Evolutionary conservation across 208 protist genomes (phyloP), one percentile per base, ranked within the genome.

Genomic region (Acanthamoeba castellanii): DNA sequence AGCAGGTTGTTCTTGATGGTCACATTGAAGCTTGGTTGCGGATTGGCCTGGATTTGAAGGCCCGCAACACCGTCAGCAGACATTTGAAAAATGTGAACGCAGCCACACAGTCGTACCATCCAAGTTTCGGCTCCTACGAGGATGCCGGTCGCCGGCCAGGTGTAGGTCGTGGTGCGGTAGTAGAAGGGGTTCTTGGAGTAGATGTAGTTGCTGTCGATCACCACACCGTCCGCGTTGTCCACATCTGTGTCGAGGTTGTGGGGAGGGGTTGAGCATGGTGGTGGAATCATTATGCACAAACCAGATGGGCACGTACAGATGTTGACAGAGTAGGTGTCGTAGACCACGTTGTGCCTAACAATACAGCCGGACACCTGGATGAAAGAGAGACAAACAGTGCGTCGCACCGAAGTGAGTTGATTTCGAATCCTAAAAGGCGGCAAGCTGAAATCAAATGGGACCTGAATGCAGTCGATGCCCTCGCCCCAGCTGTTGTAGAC

Each of bases 1-100:
- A 81, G 72, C 34, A 81, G 42, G 16, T 81, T 81, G 72, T 81
- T 81, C 72, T 81, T 2, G 72, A 81, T 81, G 72, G 34, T 47
- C 2, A 81, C 37, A 16, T 81, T 81, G 72, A 50, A 81, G 1
- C 7, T 81, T 2, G 72, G 72, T 22, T n/a, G 1, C 4, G 72
- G 72, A 13, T 18, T 25, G 18, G 72, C 72, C 72, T 81, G 72
- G 1, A 52, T 14, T 52, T 52, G 47, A 52, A 2, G 20, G 11
- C 34, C 34, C 2, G 8, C 70, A 8, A 22, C n/a, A 78, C 64
- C 13, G 34, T 76, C 68, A 76, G 34, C 3, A 20, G 34, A 50
- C 5, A 2, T 25, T n/a, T 16, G 22, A 70, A 5, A 11, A 70
- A 16, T 1, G 5, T 27, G 64, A n/a, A 2, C 7, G 64, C 20